Evolutionary conservation across 352 stramenopile species (phyloP).

Genomic region (Phytophthora megakarya): DNA sequence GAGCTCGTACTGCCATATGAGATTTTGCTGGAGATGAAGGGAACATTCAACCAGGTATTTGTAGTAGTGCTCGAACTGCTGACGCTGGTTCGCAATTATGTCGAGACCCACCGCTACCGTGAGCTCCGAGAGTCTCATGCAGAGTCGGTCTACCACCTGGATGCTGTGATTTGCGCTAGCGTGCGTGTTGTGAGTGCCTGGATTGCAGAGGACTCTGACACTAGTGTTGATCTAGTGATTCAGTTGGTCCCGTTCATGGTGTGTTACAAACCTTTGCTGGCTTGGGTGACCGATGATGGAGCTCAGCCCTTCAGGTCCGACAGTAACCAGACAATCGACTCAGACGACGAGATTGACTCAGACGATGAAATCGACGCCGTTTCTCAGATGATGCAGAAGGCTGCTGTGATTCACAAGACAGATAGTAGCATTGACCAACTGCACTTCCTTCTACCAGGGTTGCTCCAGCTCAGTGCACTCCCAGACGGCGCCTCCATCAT

Average conservation of each 20-base stretch:
- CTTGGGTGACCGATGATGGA: constrained; percentile 22
- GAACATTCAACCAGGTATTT: constrained; percentile 71
- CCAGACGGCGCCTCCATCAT: constrained; percentile 61
- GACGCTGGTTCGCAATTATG: constrained; percentile 66
- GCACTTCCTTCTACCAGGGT: constrained; percentile 80
- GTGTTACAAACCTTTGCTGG: constrained; percentile 61
- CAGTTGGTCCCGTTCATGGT: constrained; percentile 82
- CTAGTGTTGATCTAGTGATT: constrained; percentile 66
- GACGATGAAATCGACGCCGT: constrained; percentile 71
- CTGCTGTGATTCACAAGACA: constrained; percentile 34
- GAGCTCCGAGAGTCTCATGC: constrained; percentile 45
- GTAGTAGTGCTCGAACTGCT: constrained; percentile 74
- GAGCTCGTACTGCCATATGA: constrained; percentile 65
- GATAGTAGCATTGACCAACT: constrained; percentile 68
- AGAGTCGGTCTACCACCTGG: constrained; percentile 52
- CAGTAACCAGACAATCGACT: constrained; percentile 46
- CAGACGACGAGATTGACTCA: constrained; percentile 74
- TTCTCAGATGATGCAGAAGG: constrained; percentile 47
- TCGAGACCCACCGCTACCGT: constrained; percentile 72
- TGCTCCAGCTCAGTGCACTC: constrained; percentile 79
- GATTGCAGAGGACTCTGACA: constrained; percentile 86
- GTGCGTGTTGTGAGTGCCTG: constrained; percentile 78
- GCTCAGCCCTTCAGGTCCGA: constrained; percentile 10
- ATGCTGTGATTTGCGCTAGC: constrained; percentile 80
- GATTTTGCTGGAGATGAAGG: constrained; percentile 75